A percentile compares a stretch with the other conserved stretches of the same genome.
Evolutionary conservation across 73 alveolate species (phyloP).

Genomic region (Tetrahymena thermophila): DNA sequence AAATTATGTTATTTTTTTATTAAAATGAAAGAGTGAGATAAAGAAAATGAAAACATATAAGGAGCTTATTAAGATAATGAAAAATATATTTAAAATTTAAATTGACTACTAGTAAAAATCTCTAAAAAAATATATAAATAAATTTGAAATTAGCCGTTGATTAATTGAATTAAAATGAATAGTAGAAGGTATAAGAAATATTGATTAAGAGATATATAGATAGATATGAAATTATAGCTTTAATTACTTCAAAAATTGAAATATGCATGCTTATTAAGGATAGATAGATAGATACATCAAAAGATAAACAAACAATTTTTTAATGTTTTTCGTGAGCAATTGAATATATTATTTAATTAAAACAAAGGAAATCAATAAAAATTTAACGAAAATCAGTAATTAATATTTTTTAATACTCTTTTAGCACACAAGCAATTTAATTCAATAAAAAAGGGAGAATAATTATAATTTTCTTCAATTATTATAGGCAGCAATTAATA

Average conservation of each 20-base stretch:
- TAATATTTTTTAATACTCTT: background rate
- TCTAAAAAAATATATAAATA: background rate
- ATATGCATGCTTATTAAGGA: background rate
- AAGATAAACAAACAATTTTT: background rate
- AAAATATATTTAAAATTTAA: background rate
- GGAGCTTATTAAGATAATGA: background rate
- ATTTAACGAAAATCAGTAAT: background rate
- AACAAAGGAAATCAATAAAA: background rate
- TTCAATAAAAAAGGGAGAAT: background rate
- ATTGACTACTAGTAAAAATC: background rate
- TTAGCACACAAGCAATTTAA: background rate
- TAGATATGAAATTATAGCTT: background rate
- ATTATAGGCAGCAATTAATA: background rate
- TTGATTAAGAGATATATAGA: background rate
- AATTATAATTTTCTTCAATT: background rate
- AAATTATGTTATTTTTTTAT: too few species aligned
- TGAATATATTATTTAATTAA: background rate
- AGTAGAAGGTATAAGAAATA: background rate
- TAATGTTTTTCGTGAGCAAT: background rate
- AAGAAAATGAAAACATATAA: background rate
- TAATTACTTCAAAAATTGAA: background rate
- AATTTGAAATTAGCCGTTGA: slow-evolving; percentile 2
- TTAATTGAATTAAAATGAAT: background rate
- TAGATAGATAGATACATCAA: too few species aligned
- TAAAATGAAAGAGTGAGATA: background rate